These are phyloP conservation scores for Furculomyces boomerangus DNA, from an alignment of 371 early-diverging fungal genomes.

Conservation along the genomic window DNA sequence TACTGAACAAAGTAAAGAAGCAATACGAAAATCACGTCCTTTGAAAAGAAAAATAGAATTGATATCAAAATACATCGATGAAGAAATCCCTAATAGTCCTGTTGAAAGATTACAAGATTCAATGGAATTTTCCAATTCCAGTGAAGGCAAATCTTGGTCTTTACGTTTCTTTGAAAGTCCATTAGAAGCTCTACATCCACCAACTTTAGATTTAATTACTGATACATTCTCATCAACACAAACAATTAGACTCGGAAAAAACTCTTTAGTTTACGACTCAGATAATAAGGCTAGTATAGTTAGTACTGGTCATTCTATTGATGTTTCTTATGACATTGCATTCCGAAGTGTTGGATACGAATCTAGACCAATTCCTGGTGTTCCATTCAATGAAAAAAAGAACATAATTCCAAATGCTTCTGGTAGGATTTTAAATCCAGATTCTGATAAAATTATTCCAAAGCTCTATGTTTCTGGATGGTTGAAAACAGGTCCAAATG, in stretches of 20 bases:
- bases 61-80: conserved; percentile 32
- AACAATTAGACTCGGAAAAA: conserved; percentile 45
- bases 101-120: background rate
- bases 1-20: conserved; percentile 12
- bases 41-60: conserved; percentile 60
- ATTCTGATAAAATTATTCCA: conserved; percentile 15
- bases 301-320: conserved; percentile 32
- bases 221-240: background rate
- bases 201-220: background rate
- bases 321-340: conserved; percentile 38
- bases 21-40: conserved; percentile 36
- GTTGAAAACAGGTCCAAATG: conserved; percentile 86
- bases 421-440: conserved; percentile 46
- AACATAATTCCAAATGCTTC: conserved; percentile 55
- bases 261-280: conserved; percentile 38
- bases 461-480: conserved; percentile 82
- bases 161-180: conserved; percentile 64
- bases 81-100: background rate
- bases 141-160: conserved; percentile 36
- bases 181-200: background rate
- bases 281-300: conserved; percentile 29
- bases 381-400: conserved; percentile 55
- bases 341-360: conserved; percentile 79
- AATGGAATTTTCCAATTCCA: background rate
- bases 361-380: conserved; percentile 40